Evolutionary conservation across 169 alveolate species (phyloP), one percentile per base, ranked within the genome.

Genomic region (Toxoplasma gondii): DNA sequence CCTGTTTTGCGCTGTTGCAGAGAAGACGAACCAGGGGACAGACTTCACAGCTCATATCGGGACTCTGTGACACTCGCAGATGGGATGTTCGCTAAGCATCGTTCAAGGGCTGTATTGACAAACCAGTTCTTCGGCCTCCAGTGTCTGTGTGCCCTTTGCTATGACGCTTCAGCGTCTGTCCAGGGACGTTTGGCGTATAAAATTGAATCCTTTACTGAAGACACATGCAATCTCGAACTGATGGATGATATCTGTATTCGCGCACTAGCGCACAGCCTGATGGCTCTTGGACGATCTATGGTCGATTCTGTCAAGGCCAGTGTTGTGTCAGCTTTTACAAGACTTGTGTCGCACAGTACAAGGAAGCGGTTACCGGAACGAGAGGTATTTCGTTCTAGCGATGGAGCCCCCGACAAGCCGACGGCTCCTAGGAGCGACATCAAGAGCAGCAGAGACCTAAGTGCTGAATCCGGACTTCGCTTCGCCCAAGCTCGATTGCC

Each of bases 161-260:
- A 24, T 19, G 90, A 82, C 64, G 54, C 90, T 24, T 82, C 90
- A 10, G 90, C 90, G 24, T 19, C 90, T 17, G 90, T 82, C 39
- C 90, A 82, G 34, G 90, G 90, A 36, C 90, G 90, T 9, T 31
- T 39, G 34, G 90, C 90, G 69, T 82, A 82, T 36, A 43, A 82
- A 82, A 82, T 82, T 41, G 90, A 82, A 43, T 24, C 67, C 0
- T 82, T 82, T 36, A 43, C 67, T 39, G 69, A 12, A 44, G 90
- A 82, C 41, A 10, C 53, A 7, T 4, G 31, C 69, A 44, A 29
- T 9, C 4, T 82, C 36, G 29, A 22, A 7, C 34, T 5, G 19
- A 41, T 82, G 67, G 64, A 82, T 22, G 90, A 82, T 27, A 12
- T 82, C 69, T 38, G 90, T 17, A 5, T 49, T 9, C 90, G 90